Evolutionary conservation across 2,329 filamentous ascomycete species (phyloP).

Genomic region (Exserohilum turcica): DNA sequence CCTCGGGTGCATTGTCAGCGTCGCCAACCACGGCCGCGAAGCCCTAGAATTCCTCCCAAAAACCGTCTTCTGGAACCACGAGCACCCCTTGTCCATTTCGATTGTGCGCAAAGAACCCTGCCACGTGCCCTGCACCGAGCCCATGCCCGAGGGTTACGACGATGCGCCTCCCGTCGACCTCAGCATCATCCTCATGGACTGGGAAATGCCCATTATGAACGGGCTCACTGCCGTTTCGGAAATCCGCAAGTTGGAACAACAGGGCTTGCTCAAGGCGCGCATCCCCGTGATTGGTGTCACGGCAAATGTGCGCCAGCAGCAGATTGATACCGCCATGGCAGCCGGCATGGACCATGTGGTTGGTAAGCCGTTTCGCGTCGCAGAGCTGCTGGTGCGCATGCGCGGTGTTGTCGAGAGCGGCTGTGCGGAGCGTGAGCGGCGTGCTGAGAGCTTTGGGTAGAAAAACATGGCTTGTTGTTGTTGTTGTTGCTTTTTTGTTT

Average conservation of each 20-base stretch:
- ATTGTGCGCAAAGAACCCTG: constrained; percentile 57
- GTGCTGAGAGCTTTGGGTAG: neutral
- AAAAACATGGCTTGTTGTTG: too few relatives aligned
- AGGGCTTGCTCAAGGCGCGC: constrained; percentile 24
- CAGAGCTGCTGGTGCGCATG: constrained; percentile 33
- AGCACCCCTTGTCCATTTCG: neutral
- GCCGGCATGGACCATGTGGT: constrained; percentile 62
- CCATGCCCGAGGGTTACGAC: neutral
- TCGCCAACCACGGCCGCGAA: constrained; percentile 49
- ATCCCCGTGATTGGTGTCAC: constrained; percentile 44
- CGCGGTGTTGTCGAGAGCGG: constrained; percentile 17
- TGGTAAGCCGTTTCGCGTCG: constrained; percentile 70
- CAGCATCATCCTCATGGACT: constrained; percentile 40
- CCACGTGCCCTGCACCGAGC: constrained; percentile 10
- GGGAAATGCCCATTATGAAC: constrained; percentile 46
- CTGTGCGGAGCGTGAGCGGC: neutral
- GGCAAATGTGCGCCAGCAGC: constrained; percentile 42
- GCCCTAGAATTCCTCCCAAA: constrained; percentile 41
- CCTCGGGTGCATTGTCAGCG: constrained; percentile 43
- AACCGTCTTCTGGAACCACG: constrained; percentile 32
- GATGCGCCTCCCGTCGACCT: constrained; percentile 14
- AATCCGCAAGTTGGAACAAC: constrained; percentile 34
- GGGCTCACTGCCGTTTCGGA: constrained; percentile 34
- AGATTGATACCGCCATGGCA: constrained; percentile 34
- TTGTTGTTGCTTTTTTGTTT: too few relatives aligned